These are phyloP conservation scores for Fusarium siculi DNA, from an alignment of 2,329 filamentous ascomycete species.

Conservation along the genomic window DNA sequence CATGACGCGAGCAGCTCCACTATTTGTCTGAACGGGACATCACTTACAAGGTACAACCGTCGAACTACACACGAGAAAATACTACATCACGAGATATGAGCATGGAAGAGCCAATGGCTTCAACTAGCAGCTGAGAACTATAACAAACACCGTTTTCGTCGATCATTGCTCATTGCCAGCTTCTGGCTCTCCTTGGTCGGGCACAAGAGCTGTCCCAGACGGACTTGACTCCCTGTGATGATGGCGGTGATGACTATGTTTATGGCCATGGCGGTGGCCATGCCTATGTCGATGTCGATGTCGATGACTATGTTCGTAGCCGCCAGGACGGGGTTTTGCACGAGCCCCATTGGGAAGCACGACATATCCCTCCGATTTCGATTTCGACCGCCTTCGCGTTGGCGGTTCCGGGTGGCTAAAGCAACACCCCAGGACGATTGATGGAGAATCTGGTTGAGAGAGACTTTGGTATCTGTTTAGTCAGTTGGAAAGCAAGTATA, in stretches of 20 bases:
- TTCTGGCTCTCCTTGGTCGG: background rate
- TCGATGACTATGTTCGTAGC: background rate
- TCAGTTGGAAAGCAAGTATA: background rate
- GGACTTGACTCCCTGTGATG: background rate
- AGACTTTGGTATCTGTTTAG: background rate
- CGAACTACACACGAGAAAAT: background rate
- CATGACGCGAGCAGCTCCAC: conserved; percentile 38
- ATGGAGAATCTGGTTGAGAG: background rate
- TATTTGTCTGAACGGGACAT: conserved; percentile 14
- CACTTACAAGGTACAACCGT: background rate
- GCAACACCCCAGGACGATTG: conserved; percentile 14
- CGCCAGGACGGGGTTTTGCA: background rate
- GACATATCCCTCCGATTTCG: background rate
- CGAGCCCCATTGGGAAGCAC: background rate
- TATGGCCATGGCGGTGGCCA: background rate
- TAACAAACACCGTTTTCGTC: background rate
- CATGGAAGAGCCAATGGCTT: background rate
- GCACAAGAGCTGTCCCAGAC: background rate
- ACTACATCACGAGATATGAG: background rate
- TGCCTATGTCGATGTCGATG: background rate
- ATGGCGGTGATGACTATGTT: background rate
- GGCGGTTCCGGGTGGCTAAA: background rate
- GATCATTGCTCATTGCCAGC: background rate
- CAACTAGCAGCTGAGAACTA: background rate
- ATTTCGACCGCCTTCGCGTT: background rate